Conservation (phyloP, 768 basidiomycete genomes). For the Hygrophorus pudorinus region DNA sequence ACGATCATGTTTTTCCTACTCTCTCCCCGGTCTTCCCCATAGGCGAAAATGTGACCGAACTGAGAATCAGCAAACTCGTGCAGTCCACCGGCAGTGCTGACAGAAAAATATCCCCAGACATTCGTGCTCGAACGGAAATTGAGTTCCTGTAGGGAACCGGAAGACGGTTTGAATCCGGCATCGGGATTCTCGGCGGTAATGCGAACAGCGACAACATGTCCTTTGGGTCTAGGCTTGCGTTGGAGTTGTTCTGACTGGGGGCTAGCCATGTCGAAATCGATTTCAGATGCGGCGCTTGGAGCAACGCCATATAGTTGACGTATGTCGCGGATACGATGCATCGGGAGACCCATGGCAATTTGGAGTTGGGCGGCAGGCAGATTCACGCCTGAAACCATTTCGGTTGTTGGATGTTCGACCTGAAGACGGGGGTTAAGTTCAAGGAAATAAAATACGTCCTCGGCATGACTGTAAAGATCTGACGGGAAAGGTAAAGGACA, state of each 20-base stretch:
- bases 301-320: slow-evolving; percentile 92
- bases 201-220: slow-evolving; percentile 97
- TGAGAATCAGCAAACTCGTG: slow-evolving; percentile 99
- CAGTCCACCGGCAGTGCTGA: slow-evolving; percentile 87
- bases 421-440: slow-evolving; percentile 99
- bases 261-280: slow-evolving; percentile 93
- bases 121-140: slow-evolving; percentile 99
- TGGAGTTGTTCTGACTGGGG: slow-evolving; percentile 84
- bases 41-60: slow-evolving; percentile 98
- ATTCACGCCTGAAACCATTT: slow-evolving; percentile 99
- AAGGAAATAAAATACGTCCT: slow-evolving; percentile 94
- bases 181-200: slow-evolving; percentile 99
- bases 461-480: slow-evolving; percentile 93
- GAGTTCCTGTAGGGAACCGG: slow-evolving; percentile 92
- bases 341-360: slow-evolving; percentile 94
- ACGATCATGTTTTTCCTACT: slow-evolving; percentile 99
- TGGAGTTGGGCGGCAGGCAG: slow-evolving; percentile 96
- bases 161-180: slow-evolving; percentile 98
- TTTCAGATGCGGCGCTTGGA: slow-evolving; percentile 80
- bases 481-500: slow-evolving; percentile 6
- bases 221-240: slow-evolving; percentile 93
- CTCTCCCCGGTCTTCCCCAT: slow-evolving; percentile 92
- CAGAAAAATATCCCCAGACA: slow-evolving; percentile 99
- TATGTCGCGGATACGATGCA: slow-evolving; percentile 93
- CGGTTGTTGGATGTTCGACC: slow-evolving; percentile 99